A percentile compares a stretch with the other conserved stretches of the same genome.
Conservation (phyloP, 2,329 filamentous ascomycete genomes). For the Pseudonectria foliicola region DNA sequence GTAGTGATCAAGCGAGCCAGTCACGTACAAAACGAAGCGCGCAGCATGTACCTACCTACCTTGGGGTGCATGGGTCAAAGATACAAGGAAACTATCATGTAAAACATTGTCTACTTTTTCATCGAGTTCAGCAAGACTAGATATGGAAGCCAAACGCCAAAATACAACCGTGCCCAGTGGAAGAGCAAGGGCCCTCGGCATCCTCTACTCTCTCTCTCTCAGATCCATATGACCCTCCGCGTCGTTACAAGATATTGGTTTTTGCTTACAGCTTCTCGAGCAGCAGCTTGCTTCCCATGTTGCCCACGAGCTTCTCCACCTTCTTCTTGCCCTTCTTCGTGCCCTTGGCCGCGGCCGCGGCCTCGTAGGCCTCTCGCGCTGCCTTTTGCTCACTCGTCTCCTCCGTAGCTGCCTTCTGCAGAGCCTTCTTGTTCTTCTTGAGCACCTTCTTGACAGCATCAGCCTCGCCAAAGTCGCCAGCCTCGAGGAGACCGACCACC, state of each 20-base stretch:
- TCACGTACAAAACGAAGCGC: too few species aligned
- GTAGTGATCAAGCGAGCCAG: too few species aligned
- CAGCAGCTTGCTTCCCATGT: conserved; percentile 54
- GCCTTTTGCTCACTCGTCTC: conserved; percentile 48
- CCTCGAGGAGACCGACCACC: conserved; percentile 72
- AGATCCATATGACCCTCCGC: background rate
- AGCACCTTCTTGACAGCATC: conserved; percentile 62
- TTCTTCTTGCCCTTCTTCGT: conserved; percentile 37
- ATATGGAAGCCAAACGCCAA: too few species aligned
- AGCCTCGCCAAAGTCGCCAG: conserved; percentile 59
- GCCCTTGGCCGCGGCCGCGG: conserved; percentile 37
- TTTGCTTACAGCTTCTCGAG: conserved; percentile 45
- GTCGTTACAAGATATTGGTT: conserved; percentile 2
- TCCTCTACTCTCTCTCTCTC: conserved; percentile 3
- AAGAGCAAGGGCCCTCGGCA: background rate
- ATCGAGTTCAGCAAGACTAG: too few species aligned
- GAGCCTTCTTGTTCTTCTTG: conserved; percentile 62
- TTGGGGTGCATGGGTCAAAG: too few species aligned
- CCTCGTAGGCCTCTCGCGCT: conserved; percentile 41
- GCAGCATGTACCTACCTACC: too few species aligned
- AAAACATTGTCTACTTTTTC: too few species aligned
- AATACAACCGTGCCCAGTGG: too few species aligned
- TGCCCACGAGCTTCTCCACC: conserved; percentile 44
- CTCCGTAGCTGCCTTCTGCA: conserved; percentile 60
- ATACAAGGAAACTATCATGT: too few species aligned